A percentile compares a stretch with the other conserved stretches of the same genome.
phyloP scores from a whole-genome alignment of 2,329 filamentous ascomycete species.

The Fusarium oligoseptatum region DNA sequence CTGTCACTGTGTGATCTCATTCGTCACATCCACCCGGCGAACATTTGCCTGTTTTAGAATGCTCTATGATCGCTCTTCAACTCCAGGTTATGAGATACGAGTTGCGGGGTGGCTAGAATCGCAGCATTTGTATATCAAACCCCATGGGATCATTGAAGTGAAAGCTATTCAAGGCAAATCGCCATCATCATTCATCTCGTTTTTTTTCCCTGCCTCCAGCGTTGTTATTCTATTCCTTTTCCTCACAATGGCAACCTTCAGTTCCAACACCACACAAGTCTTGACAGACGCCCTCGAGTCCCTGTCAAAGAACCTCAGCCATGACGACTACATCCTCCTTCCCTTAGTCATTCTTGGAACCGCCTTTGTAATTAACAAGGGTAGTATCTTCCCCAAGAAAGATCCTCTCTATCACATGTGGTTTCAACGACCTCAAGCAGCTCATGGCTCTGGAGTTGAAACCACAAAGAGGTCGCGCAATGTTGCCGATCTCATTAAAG shows the following conservation, averaged over 20 bases:
- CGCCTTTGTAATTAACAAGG: neutral
- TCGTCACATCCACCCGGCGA: neutral
- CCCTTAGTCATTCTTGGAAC: slow-evolving; percentile 1
- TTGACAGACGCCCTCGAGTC: slow-evolving; percentile 8
- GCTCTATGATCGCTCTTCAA: neutral
- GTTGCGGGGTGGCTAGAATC: neutral
- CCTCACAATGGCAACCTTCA: slow-evolving; percentile 7
- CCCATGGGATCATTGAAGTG: neutral
- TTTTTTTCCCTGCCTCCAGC: no score
- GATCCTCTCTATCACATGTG: neutral
- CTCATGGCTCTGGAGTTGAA: neutral
- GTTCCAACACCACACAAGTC: neutral
- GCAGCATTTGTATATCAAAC: neutral
- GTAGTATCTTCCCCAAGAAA: neutral
- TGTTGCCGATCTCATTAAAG: neutral
- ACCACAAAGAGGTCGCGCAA: neutral
- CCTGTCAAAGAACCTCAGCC: slow-evolving; percentile 5
- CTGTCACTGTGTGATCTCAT: neutral
- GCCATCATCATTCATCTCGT: neutral
- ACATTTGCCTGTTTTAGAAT: neutral
- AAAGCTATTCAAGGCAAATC: neutral
- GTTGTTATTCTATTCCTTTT: neutral
- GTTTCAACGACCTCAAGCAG: neutral
- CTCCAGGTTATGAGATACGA: neutral
- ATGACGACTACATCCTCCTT: slow-evolving; percentile 13